phyloP scores from a whole-genome alignment of 225 moss, liverwort and hornwort genomes.

The Ulota crispa region DNA sequence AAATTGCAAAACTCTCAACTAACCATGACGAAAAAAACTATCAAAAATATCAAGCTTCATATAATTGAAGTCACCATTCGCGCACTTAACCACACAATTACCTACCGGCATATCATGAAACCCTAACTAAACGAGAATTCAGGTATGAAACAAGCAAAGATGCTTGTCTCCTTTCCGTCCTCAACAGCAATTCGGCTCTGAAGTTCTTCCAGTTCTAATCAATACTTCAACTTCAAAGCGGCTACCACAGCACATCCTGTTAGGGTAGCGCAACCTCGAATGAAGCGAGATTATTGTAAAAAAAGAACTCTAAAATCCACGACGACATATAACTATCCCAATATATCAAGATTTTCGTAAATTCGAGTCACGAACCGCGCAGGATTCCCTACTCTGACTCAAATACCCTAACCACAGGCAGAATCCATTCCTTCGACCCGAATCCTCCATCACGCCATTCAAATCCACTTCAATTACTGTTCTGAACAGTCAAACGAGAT shows the following conservation, averaged over 20 bases:
- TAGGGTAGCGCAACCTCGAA: background rate
- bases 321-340: background rate
- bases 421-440: background rate
- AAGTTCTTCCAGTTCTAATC: background rate
- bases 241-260: background rate
- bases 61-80: background rate
- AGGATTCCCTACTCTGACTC: background rate
- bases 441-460: slow-evolving; percentile 13
- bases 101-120: slow-evolving; percentile 1
- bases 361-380: background rate
- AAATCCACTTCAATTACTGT: background rate
- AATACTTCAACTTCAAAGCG: background rate
- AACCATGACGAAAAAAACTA: background rate
- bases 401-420: slow-evolving; percentile 18
- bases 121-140: slow-evolving; percentile 18
- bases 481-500: background rate
- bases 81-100: background rate
- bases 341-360: background rate
- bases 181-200: background rate
- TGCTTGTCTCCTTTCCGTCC: background rate
- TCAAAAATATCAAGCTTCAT: background rate
- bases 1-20: background rate
- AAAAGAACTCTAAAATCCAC: background rate
- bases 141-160: background rate
- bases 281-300: background rate